Base-by-base conservation (phyloP, 495 filamentous ascomycete genomes). In the Neurospora discreta region DNA sequence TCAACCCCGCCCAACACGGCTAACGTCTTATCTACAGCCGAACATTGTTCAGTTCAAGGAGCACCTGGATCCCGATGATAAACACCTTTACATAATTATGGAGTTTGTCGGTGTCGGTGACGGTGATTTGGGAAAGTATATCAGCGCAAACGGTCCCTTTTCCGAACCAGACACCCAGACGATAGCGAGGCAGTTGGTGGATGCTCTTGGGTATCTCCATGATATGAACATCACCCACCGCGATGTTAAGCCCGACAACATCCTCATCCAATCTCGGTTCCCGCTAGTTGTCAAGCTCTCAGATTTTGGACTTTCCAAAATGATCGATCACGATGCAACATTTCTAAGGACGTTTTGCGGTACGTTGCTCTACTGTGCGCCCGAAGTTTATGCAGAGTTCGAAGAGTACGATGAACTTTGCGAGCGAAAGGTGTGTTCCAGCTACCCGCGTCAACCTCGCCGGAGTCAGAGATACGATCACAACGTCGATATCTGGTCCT, bases 211-310 rank as follows among this genome's bases (percentile, higher is more conserved):
- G n/a, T 97, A 99, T 78, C 84, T 98, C 13, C 95, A 99, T 76
- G 81, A 86, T 41, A 90, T 89, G 75, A 91, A 89, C 68, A 97
- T 99, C 74, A 97, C 95, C 0, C 95, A 99, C 82, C 91, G 95
- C 5, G 95, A 99, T 80, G 92, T 99, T 76, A 99, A 99, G 79
- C 95, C 95, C 0, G 96, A 98, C 81, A 99, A 99, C 77, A 97
- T 99, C 72, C 84, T 99, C 36, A 91, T 98, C 73, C 82, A 87
- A 9, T 90, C 87, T 2, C 76, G 87, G 2, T 9, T 1, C 33
- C 52, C 95, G 0, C 85, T 95, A 40, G 81, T 86, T 2, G 91
- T 98, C 75, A 98, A 98, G 82, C 84, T 99, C 16, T 96, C 96
- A 0, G 95, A 99, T 77, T 99, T 99, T 74, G 81, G 81, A 13